Base-by-base conservation (phyloP, 1,284 basidiomycete genomes). In the Irpex sp. region DNA sequence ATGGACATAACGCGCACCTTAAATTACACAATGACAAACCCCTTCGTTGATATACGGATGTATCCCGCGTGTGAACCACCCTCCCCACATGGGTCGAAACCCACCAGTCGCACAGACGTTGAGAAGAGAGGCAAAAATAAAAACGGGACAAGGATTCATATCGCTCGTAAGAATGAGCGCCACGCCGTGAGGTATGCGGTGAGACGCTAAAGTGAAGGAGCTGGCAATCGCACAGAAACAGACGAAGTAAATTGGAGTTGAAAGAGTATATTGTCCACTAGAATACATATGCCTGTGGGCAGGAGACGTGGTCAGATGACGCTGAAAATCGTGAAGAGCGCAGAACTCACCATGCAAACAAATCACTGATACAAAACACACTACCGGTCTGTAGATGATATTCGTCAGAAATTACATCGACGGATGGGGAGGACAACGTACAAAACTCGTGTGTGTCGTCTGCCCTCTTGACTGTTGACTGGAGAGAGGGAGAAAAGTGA, bases 401-500 rank as follows among this genome's bases (percentile, higher is more conserved):
- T 55, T 47, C 36, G 21, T 13, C 39, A 59, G 21, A 26, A 65
- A 33, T 33, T 33, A 33, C 31, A 33, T 33, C 53, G 15, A 37
- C 15, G 37, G 1, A 26, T 57, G 15, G 36, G 3, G 17, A 7
- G 1, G 17, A 55, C 55, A 55, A 78, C 95, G 77, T 76, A 97
- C 95, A 98, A 77, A 98, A 98, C 69, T 97, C 95, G 78, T 92
- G 92, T 55, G 94, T 97, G 73, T 97, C 95, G 79, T 97, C 93
- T 62, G 87, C 85, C 69, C 92, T 84, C 82, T 97, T 97, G 85
- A 97, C 93, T 58, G 90, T 92, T 94, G 94, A 89, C 89, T 93
- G 77, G 68, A 70, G 70, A 68, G 67, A 66, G 69, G 75, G 73
- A 71, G 65, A 68, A 68, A 74, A 71, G 26, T 4, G 33, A 67